Conservation (phyloP, 1,139 yeast genomes). For the Candida labiduridarum region DNA sequence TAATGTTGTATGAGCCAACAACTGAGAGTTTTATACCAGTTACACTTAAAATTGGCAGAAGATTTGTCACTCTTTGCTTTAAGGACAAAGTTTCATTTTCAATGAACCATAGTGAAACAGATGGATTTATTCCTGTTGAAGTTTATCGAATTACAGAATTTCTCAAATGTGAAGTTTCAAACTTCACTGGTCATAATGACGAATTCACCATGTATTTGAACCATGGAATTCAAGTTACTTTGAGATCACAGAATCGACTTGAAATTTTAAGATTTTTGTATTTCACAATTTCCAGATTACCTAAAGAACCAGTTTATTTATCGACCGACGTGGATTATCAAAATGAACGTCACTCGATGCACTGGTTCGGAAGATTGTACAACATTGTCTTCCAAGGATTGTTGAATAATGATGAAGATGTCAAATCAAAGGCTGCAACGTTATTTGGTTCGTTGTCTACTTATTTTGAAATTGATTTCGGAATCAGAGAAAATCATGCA, state of each 20-base stretch:
- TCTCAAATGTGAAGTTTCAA: conserved; percentile 54
- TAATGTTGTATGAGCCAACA: conserved; percentile 48
- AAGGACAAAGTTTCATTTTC: conserved; percentile 28
- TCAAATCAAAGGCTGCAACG: conserved; percentile 65
- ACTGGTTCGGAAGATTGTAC: conserved; percentile 61
- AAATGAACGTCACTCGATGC: conserved; percentile 24
- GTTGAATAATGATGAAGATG: conserved; percentile 57
- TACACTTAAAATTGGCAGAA: conserved; percentile 68
- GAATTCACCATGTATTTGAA: conserved; percentile 60
- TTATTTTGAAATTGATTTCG: conserved; percentile 63
- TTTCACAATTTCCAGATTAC: conserved; percentile 60
- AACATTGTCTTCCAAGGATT: conserved; percentile 71
- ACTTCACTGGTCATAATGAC: conserved; percentile 43
- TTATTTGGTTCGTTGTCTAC: conserved; percentile 65
- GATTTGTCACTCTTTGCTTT: conserved; percentile 62
- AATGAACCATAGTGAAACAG: conserved; percentile 26
- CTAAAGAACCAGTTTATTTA: conserved; percentile 25
- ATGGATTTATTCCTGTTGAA: conserved; percentile 52
- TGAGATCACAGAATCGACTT: conserved; percentile 61
- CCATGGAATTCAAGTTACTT: conserved; percentile 47
- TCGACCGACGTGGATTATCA: conserved; percentile 25
- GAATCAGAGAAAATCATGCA: conserved; percentile 58
- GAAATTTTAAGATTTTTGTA: conserved; percentile 72
- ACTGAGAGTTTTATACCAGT: conserved; percentile 46
- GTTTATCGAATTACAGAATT: conserved; percentile 54